A percentile compares a stretch with the other conserved stretches of the same genome.
phyloP scores from a whole-genome alignment of 441 rosid genomes.

The Hypseocharis bilobata region DNA sequence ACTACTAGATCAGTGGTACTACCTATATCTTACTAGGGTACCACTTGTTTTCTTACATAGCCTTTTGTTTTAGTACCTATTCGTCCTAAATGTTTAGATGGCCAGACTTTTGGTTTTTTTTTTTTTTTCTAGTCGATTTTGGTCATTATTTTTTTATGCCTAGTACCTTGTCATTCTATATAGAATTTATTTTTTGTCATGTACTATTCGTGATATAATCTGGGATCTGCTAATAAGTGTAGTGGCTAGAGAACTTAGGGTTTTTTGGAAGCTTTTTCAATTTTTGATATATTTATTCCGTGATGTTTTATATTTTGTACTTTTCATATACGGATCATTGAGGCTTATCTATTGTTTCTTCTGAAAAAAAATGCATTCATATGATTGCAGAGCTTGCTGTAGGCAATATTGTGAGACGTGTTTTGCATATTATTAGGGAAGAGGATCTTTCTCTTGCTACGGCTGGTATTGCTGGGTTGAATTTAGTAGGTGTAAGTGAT shows the following conservation, averaged over 20 bases:
- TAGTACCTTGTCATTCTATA: too few relatives aligned
- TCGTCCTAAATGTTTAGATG: too few relatives aligned
- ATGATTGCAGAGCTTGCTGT: constrained; percentile 87
- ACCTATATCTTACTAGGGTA: too few relatives aligned
- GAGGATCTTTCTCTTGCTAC: constrained; percentile 71
- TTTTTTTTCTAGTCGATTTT: too few relatives aligned
- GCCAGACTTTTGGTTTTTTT: too few relatives aligned
- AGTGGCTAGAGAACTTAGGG: neutral
- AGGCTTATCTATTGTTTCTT: neutral
- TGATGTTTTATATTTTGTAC: neutral
- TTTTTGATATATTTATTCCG: neutral
- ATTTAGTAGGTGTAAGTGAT: constrained; percentile 59
- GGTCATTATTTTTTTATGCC: too few relatives aligned
- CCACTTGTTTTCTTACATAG: too few relatives aligned
- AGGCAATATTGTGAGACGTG: constrained; percentile 88
- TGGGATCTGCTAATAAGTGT: neutral
- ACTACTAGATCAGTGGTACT: too few relatives aligned
- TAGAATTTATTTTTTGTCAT: too few relatives aligned
- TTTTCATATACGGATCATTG: neutral
- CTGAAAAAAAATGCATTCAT: neutral
- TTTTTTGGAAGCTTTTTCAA: neutral
- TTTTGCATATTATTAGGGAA: constrained; percentile 88
- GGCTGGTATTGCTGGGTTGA: constrained; percentile 65
- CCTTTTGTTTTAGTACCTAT: too few relatives aligned
- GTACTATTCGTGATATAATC: too few relatives aligned